Conservation (phyloP, 495 filamentous ascomycete species). For the Parmelia sp. region DNA sequence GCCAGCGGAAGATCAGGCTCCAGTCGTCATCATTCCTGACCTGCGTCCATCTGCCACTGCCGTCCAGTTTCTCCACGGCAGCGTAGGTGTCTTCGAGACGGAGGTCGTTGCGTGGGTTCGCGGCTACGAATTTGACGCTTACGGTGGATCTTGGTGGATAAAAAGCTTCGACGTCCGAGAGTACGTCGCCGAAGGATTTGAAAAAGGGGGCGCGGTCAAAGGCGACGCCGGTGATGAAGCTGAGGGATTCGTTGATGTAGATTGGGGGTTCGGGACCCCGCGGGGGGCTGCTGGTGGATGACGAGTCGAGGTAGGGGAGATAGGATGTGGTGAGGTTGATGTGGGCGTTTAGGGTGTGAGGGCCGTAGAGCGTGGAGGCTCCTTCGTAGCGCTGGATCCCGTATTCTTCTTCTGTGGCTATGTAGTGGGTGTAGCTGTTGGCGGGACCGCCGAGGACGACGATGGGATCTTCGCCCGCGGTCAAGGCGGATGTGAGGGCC, state of each 20-base stretch:
- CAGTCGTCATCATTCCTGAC: slow-evolving; percentile 74
- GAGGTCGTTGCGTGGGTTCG: slow-evolving; percentile 86
- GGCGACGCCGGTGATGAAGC: slow-evolving; percentile 75
- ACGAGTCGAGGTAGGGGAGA: slow-evolving; percentile 56
- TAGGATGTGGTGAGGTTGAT: slow-evolving; percentile 74
- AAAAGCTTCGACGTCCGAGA: slow-evolving; percentile 43
- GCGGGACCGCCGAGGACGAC: slow-evolving; percentile 90
- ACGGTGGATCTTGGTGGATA: slow-evolving; percentile 56
- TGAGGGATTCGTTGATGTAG: slow-evolving; percentile 71
- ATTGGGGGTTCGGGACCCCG: slow-evolving; percentile 67
- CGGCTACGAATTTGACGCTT: slow-evolving; percentile 69
- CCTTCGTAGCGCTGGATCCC: slow-evolving; percentile 88
- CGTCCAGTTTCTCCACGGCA: slow-evolving; percentile 61
- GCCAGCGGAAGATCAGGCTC: slow-evolving; percentile 75
- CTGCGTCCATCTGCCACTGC: slow-evolving; percentile 50
- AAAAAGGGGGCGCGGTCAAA: slow-evolving; percentile 65
- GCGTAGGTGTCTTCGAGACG: slow-evolving; percentile 72
- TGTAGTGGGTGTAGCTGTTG: slow-evolving; percentile 96
- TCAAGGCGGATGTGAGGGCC: slow-evolving; percentile 36
- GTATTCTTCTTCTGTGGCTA: slow-evolving; percentile 90
- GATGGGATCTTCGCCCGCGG: slow-evolving; percentile 45
- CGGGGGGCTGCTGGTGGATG: slow-evolving; percentile 41
- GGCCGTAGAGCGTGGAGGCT: slow-evolving; percentile 88
- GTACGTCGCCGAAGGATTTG: slow-evolving; percentile 69
- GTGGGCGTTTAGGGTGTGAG: slow-evolving; percentile 84